These are phyloP conservation scores for Helminthosporium solani DNA, from an alignment of 2,329 filamentous ascomycete genomes.

Conservation along the genomic window DNA sequence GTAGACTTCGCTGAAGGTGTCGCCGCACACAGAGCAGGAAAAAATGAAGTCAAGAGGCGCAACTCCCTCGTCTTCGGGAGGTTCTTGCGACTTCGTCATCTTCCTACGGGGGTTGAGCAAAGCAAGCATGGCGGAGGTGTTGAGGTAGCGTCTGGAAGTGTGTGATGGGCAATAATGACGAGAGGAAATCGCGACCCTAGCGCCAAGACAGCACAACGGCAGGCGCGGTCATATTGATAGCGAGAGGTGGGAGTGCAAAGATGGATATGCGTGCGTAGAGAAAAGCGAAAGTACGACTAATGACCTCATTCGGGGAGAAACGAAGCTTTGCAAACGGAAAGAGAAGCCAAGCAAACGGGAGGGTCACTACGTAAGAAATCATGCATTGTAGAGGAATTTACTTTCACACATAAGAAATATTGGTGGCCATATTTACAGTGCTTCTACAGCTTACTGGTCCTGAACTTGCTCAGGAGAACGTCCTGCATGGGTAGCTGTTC, in stretches of 20 bases:
- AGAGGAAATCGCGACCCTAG: constrained; percentile 15
- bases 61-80: not conserved
- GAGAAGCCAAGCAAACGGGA: not conserved
- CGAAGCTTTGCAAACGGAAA: not conserved
- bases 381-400: not conserved
- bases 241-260: constrained; percentile 1
- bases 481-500: constrained; percentile 48
- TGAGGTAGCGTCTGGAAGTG: not conserved
- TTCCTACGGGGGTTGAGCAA: not conserved
- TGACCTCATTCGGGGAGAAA: not conserved
- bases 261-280: not conserved
- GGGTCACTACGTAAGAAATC: too few species aligned
- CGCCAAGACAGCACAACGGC: constrained; percentile 16
- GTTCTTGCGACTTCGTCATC: too few species aligned
- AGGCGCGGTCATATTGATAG: not conserved
- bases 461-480: constrained; percentile 36
- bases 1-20: constrained; percentile 49
- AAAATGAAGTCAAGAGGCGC: constrained; percentile 49
- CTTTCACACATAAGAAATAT: constrained; percentile 13
- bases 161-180: not conserved
- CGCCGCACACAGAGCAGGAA: constrained; percentile 51
- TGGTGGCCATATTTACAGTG: constrained; percentile 32
- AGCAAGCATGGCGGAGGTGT: not conserved
- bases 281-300: not conserved
- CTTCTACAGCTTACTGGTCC: constrained; percentile 16